Base-by-base conservation (phyloP, 331 rosid genomes). In the Phaseolus coccineus region DNA sequence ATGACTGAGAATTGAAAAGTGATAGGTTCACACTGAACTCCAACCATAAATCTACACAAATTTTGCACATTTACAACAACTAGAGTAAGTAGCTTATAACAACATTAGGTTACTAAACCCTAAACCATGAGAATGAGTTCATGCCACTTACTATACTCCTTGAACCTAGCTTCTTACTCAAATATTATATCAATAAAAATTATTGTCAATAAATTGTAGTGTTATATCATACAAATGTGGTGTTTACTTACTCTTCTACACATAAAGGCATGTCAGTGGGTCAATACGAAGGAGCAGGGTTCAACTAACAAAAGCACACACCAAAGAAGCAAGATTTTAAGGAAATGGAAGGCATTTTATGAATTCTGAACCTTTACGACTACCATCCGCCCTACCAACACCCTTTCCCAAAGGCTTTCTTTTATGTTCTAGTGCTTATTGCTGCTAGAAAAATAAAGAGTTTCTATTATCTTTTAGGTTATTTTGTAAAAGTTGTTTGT, bases 91-190 rank as follows among this genome's bases (percentile, higher is more conserved):
- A 7, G 59, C 46, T 14, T 40, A 16, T 6, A 28, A 12, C 44
- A 73, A n/a, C 55, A 71, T 19, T 31, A 44, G 59, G 61, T 40
- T 27, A 9, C 42, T 63, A 50, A 47, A 19, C 22, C 37, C 62
- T 62, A 80, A 62, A 52, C 14, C 37, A 70, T 62, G 39, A 27
- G 50, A 19, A 24, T 53, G 69, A 52, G 10, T 16, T 8, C 61
- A n/a, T 5, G 6, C 15, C 70, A 57, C 35, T 22, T 58, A 8
- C 51, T 27, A 37, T 19, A 19, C 22, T 19, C 22, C 14, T 40
- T 14, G 40, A 57, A 81, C 78, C 71, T 58, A 58, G 51, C 63
- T 58, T 58, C 70, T 35, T 37, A 59, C 65, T 81, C 58, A 16
- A 65, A 50, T 48, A 81, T 63, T 44, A 35, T 55, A 27, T 71